Conservation (phyloP, 768 basidiomycete species). For the Coprinopsis marcescibilis region DNA sequence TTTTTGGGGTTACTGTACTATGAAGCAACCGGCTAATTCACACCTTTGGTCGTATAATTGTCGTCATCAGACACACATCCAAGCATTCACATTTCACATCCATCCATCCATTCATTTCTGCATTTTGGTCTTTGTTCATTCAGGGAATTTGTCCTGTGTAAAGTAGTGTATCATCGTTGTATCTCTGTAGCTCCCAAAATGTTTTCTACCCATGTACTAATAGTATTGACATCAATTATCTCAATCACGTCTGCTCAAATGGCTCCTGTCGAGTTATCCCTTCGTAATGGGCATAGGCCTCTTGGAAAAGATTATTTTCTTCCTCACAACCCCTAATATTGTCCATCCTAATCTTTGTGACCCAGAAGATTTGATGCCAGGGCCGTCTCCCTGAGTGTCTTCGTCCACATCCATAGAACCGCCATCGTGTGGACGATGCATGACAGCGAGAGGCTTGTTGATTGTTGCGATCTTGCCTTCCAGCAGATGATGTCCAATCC, state of each 20-base stretch:
- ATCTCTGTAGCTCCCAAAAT: slow-evolving; percentile 12
- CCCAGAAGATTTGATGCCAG: background rate
- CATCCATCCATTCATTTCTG: no score
- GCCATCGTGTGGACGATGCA: slow-evolving; percentile 36
- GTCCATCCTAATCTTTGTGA: slow-evolving; percentile 37
- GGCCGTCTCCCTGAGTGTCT: background rate
- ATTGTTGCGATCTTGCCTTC: slow-evolving; percentile 79
- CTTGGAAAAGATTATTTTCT: slow-evolving; percentile 80
- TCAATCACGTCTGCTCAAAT: slow-evolving; percentile 16
- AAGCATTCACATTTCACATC: no score
- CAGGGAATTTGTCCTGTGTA: no score
- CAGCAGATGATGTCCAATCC: slow-evolving; percentile 84
- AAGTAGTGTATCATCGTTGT: no score
- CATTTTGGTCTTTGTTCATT: no score
- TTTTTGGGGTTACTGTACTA: no score
- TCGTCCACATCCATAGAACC: slow-evolving; percentile 19
- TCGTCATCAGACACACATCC: no score
- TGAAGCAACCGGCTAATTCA: no score
- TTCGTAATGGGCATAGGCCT: slow-evolving; percentile 60
- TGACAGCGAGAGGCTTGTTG: slow-evolving; percentile 76
- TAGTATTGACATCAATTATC: slow-evolving; percentile 1
- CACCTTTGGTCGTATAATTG: no score
- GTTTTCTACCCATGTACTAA: background rate
- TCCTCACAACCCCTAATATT: slow-evolving; percentile 65
- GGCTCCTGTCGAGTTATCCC: background rate